Evolutionary conservation across 768 basidiomycete genomes (phyloP).

Genomic region (Neoboletus brunneissimus): DNA sequence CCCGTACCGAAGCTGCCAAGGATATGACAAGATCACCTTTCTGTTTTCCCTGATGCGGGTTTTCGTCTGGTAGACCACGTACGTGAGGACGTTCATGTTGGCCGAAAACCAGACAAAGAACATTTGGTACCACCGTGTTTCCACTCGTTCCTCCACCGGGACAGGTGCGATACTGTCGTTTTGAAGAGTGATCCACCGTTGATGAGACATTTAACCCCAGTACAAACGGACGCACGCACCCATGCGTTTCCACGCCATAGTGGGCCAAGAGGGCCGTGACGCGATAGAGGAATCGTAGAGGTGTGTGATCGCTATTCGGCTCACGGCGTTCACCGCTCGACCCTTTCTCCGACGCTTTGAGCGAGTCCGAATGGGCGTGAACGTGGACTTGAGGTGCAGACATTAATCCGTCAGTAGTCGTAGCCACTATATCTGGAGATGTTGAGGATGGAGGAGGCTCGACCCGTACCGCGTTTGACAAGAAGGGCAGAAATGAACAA

Average conservation of each 20-base stretch:
- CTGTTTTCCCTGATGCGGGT: background rate
- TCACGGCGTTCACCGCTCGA: background rate
- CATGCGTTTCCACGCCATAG: conserved; percentile 42
- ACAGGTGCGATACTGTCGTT: conserved; percentile 39
- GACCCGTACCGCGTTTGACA: background rate
- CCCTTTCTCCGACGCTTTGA: conserved; percentile 2
- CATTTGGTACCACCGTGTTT: conserved; percentile 43
- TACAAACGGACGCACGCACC: conserved; percentile 25
- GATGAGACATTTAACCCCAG: background rate
- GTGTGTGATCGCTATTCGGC: background rate
- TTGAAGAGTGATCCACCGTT: no score
- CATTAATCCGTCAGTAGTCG: background rate
- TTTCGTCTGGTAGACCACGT: conserved; percentile 12
- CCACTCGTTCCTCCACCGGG: conserved; percentile 34
- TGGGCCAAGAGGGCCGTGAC: conserved; percentile 30
- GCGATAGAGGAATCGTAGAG: conserved; percentile 18
- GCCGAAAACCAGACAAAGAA: conserved; percentile 53
- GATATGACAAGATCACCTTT: background rate
- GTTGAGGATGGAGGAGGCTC: background rate
- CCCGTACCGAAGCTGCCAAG: conserved; percentile 45
- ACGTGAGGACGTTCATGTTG: conserved; percentile 45
- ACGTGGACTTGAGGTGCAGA: background rate
- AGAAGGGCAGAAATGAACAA: background rate
- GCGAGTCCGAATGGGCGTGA: background rate
- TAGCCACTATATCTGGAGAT: no score